phyloP scores from a whole-genome alignment of 768 basidiomycete genomes.

The Obba rivulosa region DNA sequence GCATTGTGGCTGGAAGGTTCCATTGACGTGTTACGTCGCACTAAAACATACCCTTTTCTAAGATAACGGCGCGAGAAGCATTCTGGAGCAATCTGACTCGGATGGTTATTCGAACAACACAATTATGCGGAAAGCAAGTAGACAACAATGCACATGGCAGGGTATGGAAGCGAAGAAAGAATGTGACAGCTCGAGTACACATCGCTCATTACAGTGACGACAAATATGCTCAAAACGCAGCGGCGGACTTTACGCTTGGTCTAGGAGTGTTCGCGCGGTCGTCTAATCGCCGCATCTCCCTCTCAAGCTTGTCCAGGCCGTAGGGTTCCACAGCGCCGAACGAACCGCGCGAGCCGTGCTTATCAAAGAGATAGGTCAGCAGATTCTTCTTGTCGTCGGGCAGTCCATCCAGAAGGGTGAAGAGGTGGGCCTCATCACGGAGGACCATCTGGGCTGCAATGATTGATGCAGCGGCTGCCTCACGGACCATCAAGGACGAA shows the following conservation, averaged over 20 bases:
- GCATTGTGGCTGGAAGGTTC: no score
- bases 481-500: conserved; percentile 70
- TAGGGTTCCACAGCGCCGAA: conserved; percentile 25
- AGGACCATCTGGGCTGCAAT: conserved; percentile 82
- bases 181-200: not conserved
- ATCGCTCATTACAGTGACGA: not conserved
- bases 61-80: no score
- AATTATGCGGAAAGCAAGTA: not conserved
- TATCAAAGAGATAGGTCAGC: conserved; percentile 85
- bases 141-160: not conserved
- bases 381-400: conserved; percentile 91
- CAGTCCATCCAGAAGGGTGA: conserved; percentile 72
- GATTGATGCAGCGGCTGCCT: conserved; percentile 77
- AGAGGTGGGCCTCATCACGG: conserved; percentile 78
- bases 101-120: not conserved
- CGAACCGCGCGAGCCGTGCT: conserved; percentile 66
- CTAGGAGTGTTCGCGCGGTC: conserved; percentile 64
- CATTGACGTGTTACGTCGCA: not conserved
- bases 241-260: conserved; percentile 12
- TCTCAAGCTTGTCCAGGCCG: conserved; percentile 67
- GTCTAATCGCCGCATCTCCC: conserved; percentile 77
- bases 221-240: conserved; percentile 1
- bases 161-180: not conserved
- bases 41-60: no score
- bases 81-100: not conserved